Conservation (phyloP, 139 green algal genomes). For the Eudorina sp. region DNA sequence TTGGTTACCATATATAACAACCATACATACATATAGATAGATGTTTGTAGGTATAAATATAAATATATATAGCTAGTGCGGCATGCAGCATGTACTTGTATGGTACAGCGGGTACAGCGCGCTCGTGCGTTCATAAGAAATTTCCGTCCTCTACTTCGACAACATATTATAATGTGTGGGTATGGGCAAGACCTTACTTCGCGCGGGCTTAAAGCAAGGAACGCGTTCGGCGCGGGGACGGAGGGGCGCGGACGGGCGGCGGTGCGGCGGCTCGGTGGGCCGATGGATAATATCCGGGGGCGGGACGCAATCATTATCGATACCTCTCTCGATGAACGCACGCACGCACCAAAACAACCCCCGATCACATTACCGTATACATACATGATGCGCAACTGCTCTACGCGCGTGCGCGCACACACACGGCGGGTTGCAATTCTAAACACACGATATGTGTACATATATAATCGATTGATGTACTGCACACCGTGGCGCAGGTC, state of each 20-base stretch:
- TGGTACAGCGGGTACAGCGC: neutral
- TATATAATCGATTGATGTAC: neutral
- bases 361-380: neutral
- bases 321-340: neutral
- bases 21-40: neutral
- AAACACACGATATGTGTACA: neutral
- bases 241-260: too few relatives aligned
- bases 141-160: neutral
- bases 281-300: too few relatives aligned
- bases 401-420: neutral
- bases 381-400: neutral
- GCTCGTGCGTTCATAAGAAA: neutral
- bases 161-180: neutral
- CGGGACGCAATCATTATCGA: neutral
- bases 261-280: too few relatives aligned
- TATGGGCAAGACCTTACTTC: neutral
- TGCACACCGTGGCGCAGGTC: neutral
- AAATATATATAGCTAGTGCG: too few relatives aligned
- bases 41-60: too few relatives aligned
- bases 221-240: too few relatives aligned
- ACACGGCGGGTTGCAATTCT: neutral
- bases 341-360: neutral
- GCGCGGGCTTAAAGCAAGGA: too few relatives aligned
- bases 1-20: neutral
- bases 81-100: too few relatives aligned